Conservation (phyloP, 805 yeast species). For the Cyberlindnera petersonii region DNA sequence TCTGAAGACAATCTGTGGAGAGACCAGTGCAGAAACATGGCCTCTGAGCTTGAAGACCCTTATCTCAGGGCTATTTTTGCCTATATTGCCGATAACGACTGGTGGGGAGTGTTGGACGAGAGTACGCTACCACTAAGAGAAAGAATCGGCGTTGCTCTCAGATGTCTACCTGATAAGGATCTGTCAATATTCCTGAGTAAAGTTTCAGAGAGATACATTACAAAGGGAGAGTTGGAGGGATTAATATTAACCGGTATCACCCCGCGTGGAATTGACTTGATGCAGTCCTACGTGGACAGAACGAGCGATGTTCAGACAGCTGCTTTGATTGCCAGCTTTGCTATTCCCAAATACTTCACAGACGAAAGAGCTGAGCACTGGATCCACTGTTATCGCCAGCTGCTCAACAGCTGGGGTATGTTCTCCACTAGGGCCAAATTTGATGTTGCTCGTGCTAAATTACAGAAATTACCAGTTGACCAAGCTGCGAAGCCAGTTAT, state of each 20-base stretch:
- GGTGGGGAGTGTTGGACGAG: constrained; percentile 95
- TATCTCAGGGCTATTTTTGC: constrained; percentile 91
- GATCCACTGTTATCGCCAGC: constrained; percentile 63
- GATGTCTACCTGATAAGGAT: constrained; percentile 79
- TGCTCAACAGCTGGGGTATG: constrained; percentile 77
- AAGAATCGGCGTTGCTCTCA: constrained; percentile 82
- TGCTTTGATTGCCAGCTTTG: constrained; percentile 72
- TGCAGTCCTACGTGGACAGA: constrained; percentile 84
- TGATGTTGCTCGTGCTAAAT: constrained; percentile 71
- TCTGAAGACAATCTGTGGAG: constrained; percentile 62
- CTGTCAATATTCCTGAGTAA: constrained; percentile 66
- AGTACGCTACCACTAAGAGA: constrained; percentile 84
- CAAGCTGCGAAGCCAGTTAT: constrained; percentile 36
- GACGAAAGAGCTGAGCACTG: constrained; percentile 75
- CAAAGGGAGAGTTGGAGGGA: constrained; percentile 86
- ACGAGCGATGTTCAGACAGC: constrained; percentile 93
- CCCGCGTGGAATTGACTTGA: constrained; percentile 70
- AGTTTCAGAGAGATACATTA: constrained; percentile 66
- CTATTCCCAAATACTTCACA: constrained; percentile 75
- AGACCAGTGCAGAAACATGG: constrained; percentile 84
- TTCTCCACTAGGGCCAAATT: constrained; percentile 78
- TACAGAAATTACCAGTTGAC: constrained; percentile 49
- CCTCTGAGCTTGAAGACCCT: constrained; percentile 86
- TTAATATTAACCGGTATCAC: constrained; percentile 89
- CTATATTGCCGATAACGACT: constrained; percentile 86